Base-by-base conservation (phyloP, 768 basidiomycete genomes). In the Suillus discolor region DNA sequence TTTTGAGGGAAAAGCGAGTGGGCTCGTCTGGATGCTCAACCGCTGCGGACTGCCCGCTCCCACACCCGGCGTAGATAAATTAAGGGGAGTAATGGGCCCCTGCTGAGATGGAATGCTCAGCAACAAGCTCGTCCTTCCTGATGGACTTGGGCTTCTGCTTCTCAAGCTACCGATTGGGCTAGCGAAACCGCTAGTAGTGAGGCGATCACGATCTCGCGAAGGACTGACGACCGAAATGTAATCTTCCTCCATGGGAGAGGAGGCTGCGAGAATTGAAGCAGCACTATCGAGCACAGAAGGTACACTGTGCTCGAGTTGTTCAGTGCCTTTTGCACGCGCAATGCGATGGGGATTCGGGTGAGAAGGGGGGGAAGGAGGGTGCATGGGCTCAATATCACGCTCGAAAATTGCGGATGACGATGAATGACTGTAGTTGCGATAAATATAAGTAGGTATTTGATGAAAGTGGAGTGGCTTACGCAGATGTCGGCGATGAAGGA, bases 391-490 rank as follows among this genome's bases (percentile, higher is more conserved):
- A 68, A 96, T 94, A 74, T 96, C 94, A 42, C 94, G 87, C 77
- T 96, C 94, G 66, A 96, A 96, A 65, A 96, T 96, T 44, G 94
- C 93, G 1, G 93, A 94, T 0, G 92, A 92, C 0, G 92, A 92
- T 0, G 92, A 94, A 71, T 92, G 87, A 1, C 71, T 68, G 62
- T 66, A 45, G 38, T 54, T 20, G 13, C 15, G 25, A 63, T 41
- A 55, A 66, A 34, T 2, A 62, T 18, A 57, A 53, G 38, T 69
- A 16, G 73, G 66, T 44, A 51, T 23, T 31, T 45, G 34, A 49
- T 63, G 61, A 45, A 34, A 45, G 41, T 39, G 39, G 69, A 49
- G 68, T 64, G 72, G 69, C 57, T 62, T 81, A 91, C 89, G 92
- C 86, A 41, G 91, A 92, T 23, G 91, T 91, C 4, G 91, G 91